Evolutionary conservation across 2,329 filamentous ascomycete genomes (phyloP), one percentile per base, ranked within the genome.

Genomic region (Malbranchea zuffiana): DNA sequence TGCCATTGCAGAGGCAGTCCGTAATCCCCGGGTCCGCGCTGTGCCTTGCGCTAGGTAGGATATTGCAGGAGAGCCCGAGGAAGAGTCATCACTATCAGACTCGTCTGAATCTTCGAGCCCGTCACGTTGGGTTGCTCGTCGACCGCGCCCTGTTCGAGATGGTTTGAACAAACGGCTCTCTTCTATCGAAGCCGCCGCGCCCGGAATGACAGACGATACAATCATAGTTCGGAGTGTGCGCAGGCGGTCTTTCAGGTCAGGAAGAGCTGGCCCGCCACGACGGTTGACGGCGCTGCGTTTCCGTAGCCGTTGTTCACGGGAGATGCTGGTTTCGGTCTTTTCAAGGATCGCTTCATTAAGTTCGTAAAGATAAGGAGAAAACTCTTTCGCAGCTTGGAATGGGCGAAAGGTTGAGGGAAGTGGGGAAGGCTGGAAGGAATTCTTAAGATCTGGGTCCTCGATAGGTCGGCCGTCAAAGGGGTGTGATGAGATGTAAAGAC

Each of bases 221-320:
- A 96, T 74, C 47, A 95, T 71, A 0, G 88, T 95, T 31, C 90
- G 78, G 39, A 96, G 88, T 1, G 90, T 96, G 35, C 88, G 77
- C 61, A 90, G 88, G 37, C 87, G 75, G 50, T 98, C 90, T 57
- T 92, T 94, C 41, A 98, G 75, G 62, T 98, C 90, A n/a, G 90
- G 90, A 26, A 98, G 67, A 42, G 84, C 82, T 4, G 90, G 90
- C 0, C 90, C 90, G 45, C 90, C 90, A 50, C 90, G 77, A 44
- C 90, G 74, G 57, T 95, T 96, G 50, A 94, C 83, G 12, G 94
- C 83, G 5, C 90, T 94, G 32, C 90, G 77, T 65, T 98, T 98
- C 62, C 96, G 87, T 35, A 87, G 76, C 49, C 90, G 73, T 59
- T 96, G 87, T 56, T 98, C 90, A 47, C 90, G 76, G 41, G 90